Evolutionary conservation across 176 grass and related monocot genomes (phyloP), one percentile per base, ranked within the genome.

Genomic region (Elaeis guineensis): DNA sequence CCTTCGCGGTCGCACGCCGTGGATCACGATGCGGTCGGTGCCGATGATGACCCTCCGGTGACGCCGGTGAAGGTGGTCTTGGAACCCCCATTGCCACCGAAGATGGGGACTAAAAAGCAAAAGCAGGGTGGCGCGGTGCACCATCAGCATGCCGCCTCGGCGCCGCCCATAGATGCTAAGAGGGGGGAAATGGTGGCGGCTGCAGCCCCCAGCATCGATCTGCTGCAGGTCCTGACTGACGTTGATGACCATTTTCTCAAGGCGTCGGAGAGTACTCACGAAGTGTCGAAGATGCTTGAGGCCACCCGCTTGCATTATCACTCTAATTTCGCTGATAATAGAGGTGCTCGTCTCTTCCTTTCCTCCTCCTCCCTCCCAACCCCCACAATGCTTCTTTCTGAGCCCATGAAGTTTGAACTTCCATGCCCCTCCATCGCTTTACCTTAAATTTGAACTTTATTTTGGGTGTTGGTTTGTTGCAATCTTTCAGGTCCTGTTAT

Each of bases 301-400:
- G 94, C 94, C 17, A 98, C 87, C 64, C 62, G 94, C 74, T 89
- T 93, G 94, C 94, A 98, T 77, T 93, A 98, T 54, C 94, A 98
- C 79, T 98, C 94, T 69, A 98, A 92, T 79, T 98, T 89, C 67
- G 82, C 62, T 16, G 84, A 98, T 67, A 89, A 75, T 25, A 70
- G 88, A 92, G 87, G 92, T 98, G 35, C 35, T 44, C 2, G 35
- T 14, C 35, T 44, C 35, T 44, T 12, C 11, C 2, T 14, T 12
- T 12, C 3, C 2, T n/a, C n/a, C n/a, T n/a, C n/a, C n/a, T n/a
- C n/a, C n/a, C n/a, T n/a, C n/a, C n/a, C n/a, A n/a, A n/a, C 11
- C 2, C 0, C 35, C 11, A 14, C 35, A 44, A 14, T 14, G 35
- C 35, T 44, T 6, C 6, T 44, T 44, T 12, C 35, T 14, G 12